Evolutionary conservation across 352 stramenopile species (phyloP).

Genomic region (Globisporangium rhizosaccharum): DNA sequence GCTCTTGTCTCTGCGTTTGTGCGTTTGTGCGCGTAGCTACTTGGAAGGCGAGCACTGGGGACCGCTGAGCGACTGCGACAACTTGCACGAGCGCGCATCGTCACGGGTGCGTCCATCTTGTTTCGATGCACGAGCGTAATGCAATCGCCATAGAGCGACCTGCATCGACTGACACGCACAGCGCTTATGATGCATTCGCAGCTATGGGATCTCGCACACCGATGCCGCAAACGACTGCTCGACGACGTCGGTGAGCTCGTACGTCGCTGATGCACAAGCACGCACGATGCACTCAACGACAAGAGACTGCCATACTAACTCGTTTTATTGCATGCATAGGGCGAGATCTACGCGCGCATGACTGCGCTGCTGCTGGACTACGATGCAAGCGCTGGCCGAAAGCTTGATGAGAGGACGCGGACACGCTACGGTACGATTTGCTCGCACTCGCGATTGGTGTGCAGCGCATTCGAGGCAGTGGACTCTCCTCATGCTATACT

Average conservation of each 20-base stretch:
- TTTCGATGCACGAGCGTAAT: background rate
- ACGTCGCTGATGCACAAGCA: slow-evolving; percentile 1
- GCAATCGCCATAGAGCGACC: background rate
- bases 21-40: slow-evolving; percentile 29
- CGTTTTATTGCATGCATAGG: slow-evolving; percentile 11
- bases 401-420: slow-evolving; percentile 27
- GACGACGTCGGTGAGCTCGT: slow-evolving; percentile 49
- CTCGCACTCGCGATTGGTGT: background rate
- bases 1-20: background rate
- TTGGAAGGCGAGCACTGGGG: slow-evolving; percentile 63
- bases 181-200: slow-evolving; percentile 12
- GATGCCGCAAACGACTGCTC: slow-evolving; percentile 47
- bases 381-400: slow-evolving; percentile 6
- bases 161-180: background rate
- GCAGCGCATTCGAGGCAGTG: background rate
- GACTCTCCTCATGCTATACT: background rate
- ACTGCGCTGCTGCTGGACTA: slow-evolving; percentile 23
- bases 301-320: background rate
- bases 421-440: slow-evolving; percentile 42
- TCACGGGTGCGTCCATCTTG: slow-evolving; percentile 34
- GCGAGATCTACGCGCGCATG: slow-evolving; percentile 43
- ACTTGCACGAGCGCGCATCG: slow-evolving; percentile 42
- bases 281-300: background rate
- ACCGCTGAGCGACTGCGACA: slow-evolving; percentile 33
- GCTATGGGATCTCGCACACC: slow-evolving; percentile 71